These are phyloP conservation scores for Chrysanthemum seticuspe DNA, from an alignment of 129 eudicot species.

Conservation along the genomic window DNA sequence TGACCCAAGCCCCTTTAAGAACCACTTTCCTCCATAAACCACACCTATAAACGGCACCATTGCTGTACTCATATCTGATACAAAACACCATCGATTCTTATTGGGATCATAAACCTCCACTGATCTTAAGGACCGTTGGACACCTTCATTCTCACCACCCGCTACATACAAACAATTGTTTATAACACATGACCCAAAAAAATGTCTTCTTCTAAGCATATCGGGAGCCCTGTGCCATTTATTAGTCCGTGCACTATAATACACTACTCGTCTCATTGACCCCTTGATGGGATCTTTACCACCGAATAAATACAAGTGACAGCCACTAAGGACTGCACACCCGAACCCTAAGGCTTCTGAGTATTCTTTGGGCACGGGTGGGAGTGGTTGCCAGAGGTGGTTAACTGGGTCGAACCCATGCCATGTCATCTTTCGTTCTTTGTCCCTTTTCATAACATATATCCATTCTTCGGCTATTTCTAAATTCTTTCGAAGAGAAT, in stretches of 20 bases:
- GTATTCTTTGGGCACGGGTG: slow-evolving; percentile 80
- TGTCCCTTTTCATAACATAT: slow-evolving; percentile 70
- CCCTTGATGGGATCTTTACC: slow-evolving; percentile 86
- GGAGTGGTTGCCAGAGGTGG: slow-evolving; percentile 81
- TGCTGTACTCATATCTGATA: slow-evolving; percentile 73
- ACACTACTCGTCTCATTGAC: slow-evolving; percentile 79
- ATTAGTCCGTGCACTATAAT: slow-evolving; percentile 70
- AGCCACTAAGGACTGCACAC: slow-evolving; percentile 75
- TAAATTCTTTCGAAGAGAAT: slow-evolving; percentile 55
- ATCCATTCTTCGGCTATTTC: slow-evolving; percentile 80
- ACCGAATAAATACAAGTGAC: slow-evolving; percentile 75
- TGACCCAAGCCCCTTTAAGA: slow-evolving; percentile 73
- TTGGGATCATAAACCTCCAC: slow-evolving; percentile 78
- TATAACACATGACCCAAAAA: slow-evolving; percentile 76
- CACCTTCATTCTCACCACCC: slow-evolving; percentile 83
- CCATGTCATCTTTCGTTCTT: slow-evolving; percentile 71
- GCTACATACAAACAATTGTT: slow-evolving; percentile 83
- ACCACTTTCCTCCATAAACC: slow-evolving; percentile 82
- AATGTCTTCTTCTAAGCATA: slow-evolving; percentile 75
- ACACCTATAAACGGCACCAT: slow-evolving; percentile 83
- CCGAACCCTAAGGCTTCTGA: slow-evolving; percentile 76
- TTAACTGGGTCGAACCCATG: slow-evolving; percentile 71
- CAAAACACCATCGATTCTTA: slow-evolving; percentile 72
- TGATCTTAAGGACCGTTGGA: slow-evolving; percentile 65
- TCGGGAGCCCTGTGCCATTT: slow-evolving; percentile 93